These are phyloP conservation scores for Eimeria brunetti DNA, from an alignment of 169 alveolate species.

Conservation along the genomic window DNA sequence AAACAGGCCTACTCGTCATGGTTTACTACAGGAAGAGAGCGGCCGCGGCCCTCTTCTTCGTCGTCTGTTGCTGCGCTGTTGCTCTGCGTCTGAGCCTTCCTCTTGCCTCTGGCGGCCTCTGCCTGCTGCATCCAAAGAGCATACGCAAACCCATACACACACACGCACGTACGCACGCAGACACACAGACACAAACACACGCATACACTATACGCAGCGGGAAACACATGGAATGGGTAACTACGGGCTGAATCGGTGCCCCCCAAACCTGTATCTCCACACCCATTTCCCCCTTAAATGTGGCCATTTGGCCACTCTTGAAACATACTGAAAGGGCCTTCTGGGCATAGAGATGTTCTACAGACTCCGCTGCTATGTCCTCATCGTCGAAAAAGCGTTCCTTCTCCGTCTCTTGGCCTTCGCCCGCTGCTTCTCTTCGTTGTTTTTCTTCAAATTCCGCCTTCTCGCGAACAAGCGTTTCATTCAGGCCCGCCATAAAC, in stretches of 20 bases:
- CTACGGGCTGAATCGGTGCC: neutral
- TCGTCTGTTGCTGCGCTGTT: conserved; percentile 55
- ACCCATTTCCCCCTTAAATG: neutral
- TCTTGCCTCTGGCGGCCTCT: conserved; percentile 67
- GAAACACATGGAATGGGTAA: neutral
- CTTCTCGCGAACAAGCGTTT: conserved; percentile 59
- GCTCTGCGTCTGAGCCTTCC: conserved; percentile 53
- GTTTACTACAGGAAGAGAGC: conserved; percentile 40
- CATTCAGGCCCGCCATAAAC: conserved; percentile 51
- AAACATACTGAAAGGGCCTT: conserved; percentile 34
- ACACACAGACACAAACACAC: no score
- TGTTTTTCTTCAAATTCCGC: conserved; percentile 51
- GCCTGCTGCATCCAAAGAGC: neutral
- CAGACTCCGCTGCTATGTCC: conserved; percentile 68
- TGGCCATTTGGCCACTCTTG: neutral
- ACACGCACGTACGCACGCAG: neutral
- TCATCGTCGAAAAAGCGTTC: conserved; percentile 69
- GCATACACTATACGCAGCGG: neutral
- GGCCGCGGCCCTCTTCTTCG: conserved; percentile 47
- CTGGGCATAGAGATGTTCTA: conserved; percentile 58
- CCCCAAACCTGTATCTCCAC: neutral
- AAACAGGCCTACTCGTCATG: conserved; percentile 44
- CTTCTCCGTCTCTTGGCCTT: conserved; percentile 3
- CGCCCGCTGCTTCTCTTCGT: conserved; percentile 57
- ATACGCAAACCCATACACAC: neutral